Conservation (phyloP, 2,329 filamentous ascomycete species). For the Exophiala alcalophila region DNA sequence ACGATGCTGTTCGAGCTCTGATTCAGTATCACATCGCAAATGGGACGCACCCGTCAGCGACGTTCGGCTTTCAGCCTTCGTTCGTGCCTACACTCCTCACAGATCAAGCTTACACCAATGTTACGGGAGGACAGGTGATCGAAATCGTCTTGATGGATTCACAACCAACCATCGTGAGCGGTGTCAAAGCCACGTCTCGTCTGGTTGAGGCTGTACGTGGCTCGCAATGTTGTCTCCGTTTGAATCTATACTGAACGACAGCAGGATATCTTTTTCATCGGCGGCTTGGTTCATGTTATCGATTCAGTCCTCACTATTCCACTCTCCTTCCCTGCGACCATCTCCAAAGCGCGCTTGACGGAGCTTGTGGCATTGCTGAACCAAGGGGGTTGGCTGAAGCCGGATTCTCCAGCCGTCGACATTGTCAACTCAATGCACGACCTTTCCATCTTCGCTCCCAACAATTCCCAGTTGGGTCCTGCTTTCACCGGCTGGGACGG, state of each 20-base stretch:
- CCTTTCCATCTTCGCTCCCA: slow-evolving; percentile 59
- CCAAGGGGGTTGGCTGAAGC: slow-evolving; percentile 35
- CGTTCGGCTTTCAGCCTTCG: slow-evolving; percentile 32
- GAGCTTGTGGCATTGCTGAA: slow-evolving; percentile 49
- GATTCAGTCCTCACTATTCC: slow-evolving; percentile 51
- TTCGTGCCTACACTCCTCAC: slow-evolving; percentile 52
- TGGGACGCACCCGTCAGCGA: slow-evolving; percentile 44
- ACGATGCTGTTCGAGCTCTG: slow-evolving; percentile 43
- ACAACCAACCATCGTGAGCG: slow-evolving; percentile 52
- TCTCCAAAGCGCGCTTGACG: slow-evolving; percentile 45
- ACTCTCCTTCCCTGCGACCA: slow-evolving; percentile 42
- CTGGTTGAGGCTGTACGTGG: slow-evolving; percentile 50
- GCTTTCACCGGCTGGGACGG: slow-evolving; percentile 54
- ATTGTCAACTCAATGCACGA: slow-evolving; percentile 42
- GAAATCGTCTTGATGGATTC: slow-evolving; percentile 43
- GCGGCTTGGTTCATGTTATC: slow-evolving; percentile 56
- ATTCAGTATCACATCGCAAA: slow-evolving; percentile 60
- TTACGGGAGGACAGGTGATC: slow-evolving; percentile 60
- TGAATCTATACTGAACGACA: neutral
- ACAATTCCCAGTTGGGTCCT: slow-evolving; percentile 57
- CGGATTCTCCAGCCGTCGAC: slow-evolving; percentile 20
- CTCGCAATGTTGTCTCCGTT: neutral
- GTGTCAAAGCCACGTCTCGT: slow-evolving; percentile 49
- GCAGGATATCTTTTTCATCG: slow-evolving; percentile 54
- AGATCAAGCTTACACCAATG: slow-evolving; percentile 53